These are phyloP conservation scores for Tricholoma furcatifolium DNA, from an alignment of 768 basidiomycete genomes.

Conservation along the genomic window DNA sequence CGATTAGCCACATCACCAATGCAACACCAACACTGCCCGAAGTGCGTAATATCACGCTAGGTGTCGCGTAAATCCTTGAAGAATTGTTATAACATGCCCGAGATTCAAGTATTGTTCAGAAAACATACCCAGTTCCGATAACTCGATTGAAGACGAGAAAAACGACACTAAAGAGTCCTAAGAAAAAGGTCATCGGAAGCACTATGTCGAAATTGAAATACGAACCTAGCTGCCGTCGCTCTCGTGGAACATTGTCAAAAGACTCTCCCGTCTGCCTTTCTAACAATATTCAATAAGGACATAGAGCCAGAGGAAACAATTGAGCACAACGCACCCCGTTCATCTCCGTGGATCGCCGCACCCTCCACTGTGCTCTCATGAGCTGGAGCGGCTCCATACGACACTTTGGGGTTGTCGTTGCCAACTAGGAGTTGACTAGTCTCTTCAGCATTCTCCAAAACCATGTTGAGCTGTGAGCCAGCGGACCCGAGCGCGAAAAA, in stretches of 20 bases:
- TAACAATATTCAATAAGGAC: background rate
- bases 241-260: constrained; percentile 16
- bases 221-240: constrained; percentile 18
- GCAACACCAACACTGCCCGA: constrained; percentile 72
- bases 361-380: background rate
- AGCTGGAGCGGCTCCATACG: no score
- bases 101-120: background rate
- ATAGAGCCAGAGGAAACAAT: background rate
- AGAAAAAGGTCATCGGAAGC: background rate
- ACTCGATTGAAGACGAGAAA: constrained; percentile 75
- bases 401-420: no score
- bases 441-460: no score
- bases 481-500: no score
- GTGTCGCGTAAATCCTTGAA: constrained; percentile 66
- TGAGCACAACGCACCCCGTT: constrained; percentile 2
- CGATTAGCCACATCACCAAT: constrained; percentile 69
- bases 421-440: no score
- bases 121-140: constrained; percentile 66
- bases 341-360: constrained; percentile 8
- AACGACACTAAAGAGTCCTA: constrained; percentile 52
- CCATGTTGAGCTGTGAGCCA: no score
- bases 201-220: background rate
- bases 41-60: constrained; percentile 62
- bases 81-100: background rate
- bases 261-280: constrained; percentile 15